These are phyloP conservation scores for Hericium coralloides DNA, from an alignment of 768 basidiomycete species.

Conservation along the genomic window DNA sequence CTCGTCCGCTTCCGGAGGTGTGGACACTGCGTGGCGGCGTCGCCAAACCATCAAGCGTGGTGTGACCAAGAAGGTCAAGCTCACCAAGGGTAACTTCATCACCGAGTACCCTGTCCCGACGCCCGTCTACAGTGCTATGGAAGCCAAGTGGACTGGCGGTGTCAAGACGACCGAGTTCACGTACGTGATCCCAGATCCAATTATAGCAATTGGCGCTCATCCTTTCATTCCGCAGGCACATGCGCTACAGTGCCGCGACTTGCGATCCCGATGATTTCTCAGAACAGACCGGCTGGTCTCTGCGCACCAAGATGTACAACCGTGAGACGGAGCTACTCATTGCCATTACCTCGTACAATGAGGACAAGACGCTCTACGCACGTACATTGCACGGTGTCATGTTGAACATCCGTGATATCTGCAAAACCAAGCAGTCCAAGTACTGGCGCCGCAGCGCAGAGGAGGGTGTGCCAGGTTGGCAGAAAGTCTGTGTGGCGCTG, in stretches of 20 bases:
- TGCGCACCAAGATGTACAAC: constrained; percentile 78
- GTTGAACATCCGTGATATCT: constrained; percentile 96
- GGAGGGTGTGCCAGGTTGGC: constrained; percentile 83
- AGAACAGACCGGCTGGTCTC: constrained; percentile 71
- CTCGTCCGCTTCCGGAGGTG: constrained; percentile 27
- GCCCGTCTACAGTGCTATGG: constrained; percentile 74
- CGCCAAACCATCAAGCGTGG: constrained; percentile 90
- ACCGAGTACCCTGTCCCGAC: constrained; percentile 84
- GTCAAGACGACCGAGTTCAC: constrained; percentile 84
- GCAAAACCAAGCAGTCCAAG: constrained; percentile 91
- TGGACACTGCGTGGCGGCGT: constrained; percentile 43
- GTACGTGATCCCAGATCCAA: constrained; percentile 34
- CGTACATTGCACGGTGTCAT: constrained; percentile 93
- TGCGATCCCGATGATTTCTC: constrained; percentile 86
- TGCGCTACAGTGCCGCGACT: constrained; percentile 91
- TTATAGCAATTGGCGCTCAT: neutral
- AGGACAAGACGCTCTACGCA: constrained; percentile 86
- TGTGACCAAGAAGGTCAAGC: constrained; percentile 89
- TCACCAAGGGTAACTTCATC: constrained; percentile 90
- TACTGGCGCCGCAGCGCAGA: constrained; percentile 81
- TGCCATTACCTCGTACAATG: constrained; percentile 90
- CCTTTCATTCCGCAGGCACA: constrained; percentile 43
- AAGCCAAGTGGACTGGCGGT: constrained; percentile 57
- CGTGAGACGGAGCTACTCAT: constrained; percentile 91
- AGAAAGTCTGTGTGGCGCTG: constrained; percentile 82